These are phyloP conservation scores for Phytophthora ohioensis DNA, from an alignment of 352 stramenopile species.

Conservation along the genomic window DNA sequence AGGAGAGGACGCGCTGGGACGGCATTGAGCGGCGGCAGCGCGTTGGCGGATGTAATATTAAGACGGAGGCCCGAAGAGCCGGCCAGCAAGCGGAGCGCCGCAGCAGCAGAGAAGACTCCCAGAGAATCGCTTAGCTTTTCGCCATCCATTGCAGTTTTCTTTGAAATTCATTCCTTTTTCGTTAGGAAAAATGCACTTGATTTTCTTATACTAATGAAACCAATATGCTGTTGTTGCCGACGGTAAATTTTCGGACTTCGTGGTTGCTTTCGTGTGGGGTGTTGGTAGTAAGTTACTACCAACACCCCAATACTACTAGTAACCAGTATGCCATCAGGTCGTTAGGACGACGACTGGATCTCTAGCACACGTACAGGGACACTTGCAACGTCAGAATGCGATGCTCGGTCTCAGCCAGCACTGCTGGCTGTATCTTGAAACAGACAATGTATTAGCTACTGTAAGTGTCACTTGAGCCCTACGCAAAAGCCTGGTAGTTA, in stretches of 20 bases:
- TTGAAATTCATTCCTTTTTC: slow-evolving; percentile 24
- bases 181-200: slow-evolving; percentile 19
- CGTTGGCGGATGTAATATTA: slow-evolving; percentile 44
- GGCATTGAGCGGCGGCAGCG: slow-evolving; percentile 8
- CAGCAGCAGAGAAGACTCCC: slow-evolving; percentile 15
- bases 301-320: too few relatives aligned
- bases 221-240: too few relatives aligned
- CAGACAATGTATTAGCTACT: too few relatives aligned
- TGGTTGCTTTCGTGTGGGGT: too few relatives aligned
- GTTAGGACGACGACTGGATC: not conserved
- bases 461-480: not conserved
- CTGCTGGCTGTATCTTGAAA: too few relatives aligned
- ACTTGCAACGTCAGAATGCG: not conserved
- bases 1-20: slow-evolving; percentile 10
- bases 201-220: slow-evolving; percentile 15
- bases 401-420: too few relatives aligned
- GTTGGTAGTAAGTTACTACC: too few relatives aligned
- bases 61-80: slow-evolving; percentile 17
- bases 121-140: slow-evolving; percentile 38
- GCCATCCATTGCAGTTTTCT: slow-evolving; percentile 33
- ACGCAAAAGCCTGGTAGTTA: slow-evolving; percentile 47
- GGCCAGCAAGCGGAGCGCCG: slow-evolving; percentile 14
- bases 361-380: slow-evolving; percentile 1
- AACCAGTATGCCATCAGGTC: not conserved
- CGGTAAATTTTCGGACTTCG: too few relatives aligned